Evolutionary conservation across 495 filamentous ascomycete genomes (phyloP).

Genomic region (Podospora tetraspora): DNA sequence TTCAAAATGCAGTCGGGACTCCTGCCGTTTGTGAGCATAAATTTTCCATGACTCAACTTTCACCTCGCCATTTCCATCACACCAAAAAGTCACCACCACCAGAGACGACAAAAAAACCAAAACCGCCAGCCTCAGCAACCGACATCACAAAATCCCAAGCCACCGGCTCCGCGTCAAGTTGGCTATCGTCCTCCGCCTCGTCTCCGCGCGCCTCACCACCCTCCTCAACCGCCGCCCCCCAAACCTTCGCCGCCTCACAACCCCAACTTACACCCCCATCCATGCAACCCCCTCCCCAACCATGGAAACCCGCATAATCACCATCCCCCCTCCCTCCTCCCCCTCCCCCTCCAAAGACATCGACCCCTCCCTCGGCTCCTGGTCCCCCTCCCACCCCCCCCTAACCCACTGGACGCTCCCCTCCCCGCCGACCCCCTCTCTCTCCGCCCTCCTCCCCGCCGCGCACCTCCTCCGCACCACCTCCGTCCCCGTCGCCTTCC

Average conservation of each 20-base stretch:
- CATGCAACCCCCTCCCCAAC: conserved; percentile 8
- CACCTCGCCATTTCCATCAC: conserved; percentile 1
- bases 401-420: conserved; percentile 23
- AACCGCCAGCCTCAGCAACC: not conserved
- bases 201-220: conserved; percentile 18
- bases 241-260: not conserved
- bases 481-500: conserved; percentile 82
- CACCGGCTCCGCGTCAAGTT: conserved; percentile 8
- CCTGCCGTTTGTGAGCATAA: conserved; percentile 8
- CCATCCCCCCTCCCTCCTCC: conserved; percentile 18
- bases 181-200: conserved; percentile 8
- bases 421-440: not conserved
- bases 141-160: not conserved
- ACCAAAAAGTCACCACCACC: not conserved
- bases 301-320: conserved; percentile 35
- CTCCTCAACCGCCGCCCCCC: not conserved
- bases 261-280: conserved; percentile 13
- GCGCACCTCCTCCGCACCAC: conserved; percentile 56
- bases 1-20: not conserved
- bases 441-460: conserved; percentile 43
- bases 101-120: not conserved
- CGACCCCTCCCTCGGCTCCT: not conserved
- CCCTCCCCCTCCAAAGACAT: not conserved
- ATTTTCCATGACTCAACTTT: conserved; percentile 23
- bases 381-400: not conserved